These are phyloP conservation scores for Phylloporus sp. DNA, from an alignment of 768 basidiomycete genomes.

Conservation along the genomic window DNA sequence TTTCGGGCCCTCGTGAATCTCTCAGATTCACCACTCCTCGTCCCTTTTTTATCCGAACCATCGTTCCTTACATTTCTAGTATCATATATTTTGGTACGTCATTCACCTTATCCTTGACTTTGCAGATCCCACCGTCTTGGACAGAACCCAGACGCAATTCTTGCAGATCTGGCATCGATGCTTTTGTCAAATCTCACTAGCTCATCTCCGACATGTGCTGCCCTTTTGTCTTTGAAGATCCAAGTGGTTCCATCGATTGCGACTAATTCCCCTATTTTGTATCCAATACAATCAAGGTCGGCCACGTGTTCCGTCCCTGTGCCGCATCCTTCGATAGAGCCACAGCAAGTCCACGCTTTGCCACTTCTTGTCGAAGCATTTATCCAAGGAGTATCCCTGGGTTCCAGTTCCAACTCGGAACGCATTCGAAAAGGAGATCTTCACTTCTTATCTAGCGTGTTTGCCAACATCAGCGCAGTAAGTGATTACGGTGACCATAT, in stretches of 20 bases:
- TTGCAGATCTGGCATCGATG: slow-evolving; percentile 97
- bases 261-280: slow-evolving; percentile 44
- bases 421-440: slow-evolving; percentile 69
- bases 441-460: slow-evolving; percentile 91
- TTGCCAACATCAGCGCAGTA: slow-evolving; percentile 86
- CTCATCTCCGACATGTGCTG: slow-evolving; percentile 60
- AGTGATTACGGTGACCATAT: slow-evolving; percentile 23
- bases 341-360: slow-evolving; percentile 57
- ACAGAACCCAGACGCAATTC: slow-evolving; percentile 85
- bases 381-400: slow-evolving; percentile 61
- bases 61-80: slow-evolving; percentile 77
- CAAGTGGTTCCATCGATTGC: slow-evolving; percentile 49
- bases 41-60: slow-evolving; percentile 62
- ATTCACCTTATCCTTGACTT: background rate
- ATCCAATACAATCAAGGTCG: slow-evolving; percentile 73
- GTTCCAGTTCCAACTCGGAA: slow-evolving; percentile 46
- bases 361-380: slow-evolving; percentile 90
- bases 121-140: slow-evolving; percentile 8
- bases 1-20: slow-evolving; percentile 92
- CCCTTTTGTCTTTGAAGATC: slow-evolving; percentile 63
- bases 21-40: slow-evolving; percentile 74
- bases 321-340: slow-evolving; percentile 59
- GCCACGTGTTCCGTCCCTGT: slow-evolving; percentile 75
- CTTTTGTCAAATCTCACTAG: slow-evolving; percentile 91
- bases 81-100: slow-evolving; percentile 83